Conservation (phyloP, 257 asterid species). For the Gardenia jasminoides region DNA sequence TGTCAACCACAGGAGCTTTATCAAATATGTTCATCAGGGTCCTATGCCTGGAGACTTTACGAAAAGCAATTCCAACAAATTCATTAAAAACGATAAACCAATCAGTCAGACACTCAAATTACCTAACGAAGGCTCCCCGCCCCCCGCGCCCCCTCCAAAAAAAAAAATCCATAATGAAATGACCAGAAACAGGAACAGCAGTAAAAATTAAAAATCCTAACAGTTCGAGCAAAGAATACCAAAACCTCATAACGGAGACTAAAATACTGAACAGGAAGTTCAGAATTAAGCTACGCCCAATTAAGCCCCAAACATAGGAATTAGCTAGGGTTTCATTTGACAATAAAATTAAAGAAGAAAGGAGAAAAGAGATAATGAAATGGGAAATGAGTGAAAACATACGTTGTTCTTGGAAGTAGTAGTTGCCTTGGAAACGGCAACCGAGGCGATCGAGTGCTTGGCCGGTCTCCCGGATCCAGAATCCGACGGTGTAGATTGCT, state of each 20-base stretch:
- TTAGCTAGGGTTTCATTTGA: constrained; percentile 1
- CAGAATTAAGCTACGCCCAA: not conserved
- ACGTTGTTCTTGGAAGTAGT: constrained; percentile 81
- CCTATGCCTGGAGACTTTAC: constrained; percentile 83
- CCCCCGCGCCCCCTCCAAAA: not conserved
- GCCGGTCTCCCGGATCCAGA: constrained; percentile 97
- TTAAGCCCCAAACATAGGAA: not conserved
- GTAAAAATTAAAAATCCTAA: not conserved
- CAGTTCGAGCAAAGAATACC: not conserved
- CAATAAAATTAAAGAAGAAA: not conserved
- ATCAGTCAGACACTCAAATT: not conserved
- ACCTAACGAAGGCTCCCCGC: not conserved
- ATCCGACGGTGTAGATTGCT: constrained; percentile 87
- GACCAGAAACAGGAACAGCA: not conserved
- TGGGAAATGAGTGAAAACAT: not conserved
- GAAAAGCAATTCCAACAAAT: constrained; percentile 9
- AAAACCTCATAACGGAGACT: not conserved
- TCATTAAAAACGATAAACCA: not conserved
- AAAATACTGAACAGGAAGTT: not conserved
- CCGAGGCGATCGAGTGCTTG: constrained; percentile 99
- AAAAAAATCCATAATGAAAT: not conserved
- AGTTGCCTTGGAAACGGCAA: constrained; percentile 88
- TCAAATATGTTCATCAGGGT: constrained; percentile 81
- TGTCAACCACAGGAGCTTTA: constrained; percentile 68
- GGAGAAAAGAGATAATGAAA: not conserved